Evolutionary conservation across 371 early-diverging fungal species (phyloP).

Genomic region (Chytridiales sp.): DNA sequence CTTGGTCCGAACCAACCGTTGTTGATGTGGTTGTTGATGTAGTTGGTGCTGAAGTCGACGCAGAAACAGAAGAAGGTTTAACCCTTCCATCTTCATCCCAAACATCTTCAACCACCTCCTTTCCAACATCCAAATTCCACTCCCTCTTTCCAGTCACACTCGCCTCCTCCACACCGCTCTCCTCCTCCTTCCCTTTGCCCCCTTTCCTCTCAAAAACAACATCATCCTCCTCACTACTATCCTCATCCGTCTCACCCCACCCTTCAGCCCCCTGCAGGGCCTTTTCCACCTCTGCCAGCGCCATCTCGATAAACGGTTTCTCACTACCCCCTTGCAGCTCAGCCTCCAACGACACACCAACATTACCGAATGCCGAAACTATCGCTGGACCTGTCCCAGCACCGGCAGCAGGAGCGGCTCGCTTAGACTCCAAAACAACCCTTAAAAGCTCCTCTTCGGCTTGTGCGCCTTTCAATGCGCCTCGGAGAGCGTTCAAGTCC

Average conservation of each 20-base stretch:
- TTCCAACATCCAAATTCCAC: neutral
- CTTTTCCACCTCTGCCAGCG: constrained; percentile 32
- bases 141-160: neutral
- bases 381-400: neutral
- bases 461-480: constrained; percentile 51
- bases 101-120: neutral
- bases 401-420: constrained; percentile 2
- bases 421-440: constrained; percentile 1
- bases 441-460: constrained; percentile 23
- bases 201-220: neutral
- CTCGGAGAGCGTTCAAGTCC: constrained; percentile 50
- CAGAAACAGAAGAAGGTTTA: too few relatives aligned
- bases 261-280: constrained; percentile 2
- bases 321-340: constrained; percentile 35
- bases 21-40: too few relatives aligned
- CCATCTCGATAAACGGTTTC: constrained; percentile 57
- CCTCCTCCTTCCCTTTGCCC: neutral
- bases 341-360: neutral
- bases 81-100: neutral
- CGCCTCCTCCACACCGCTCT: neutral
- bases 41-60: too few relatives aligned
- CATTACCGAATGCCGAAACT: neutral
- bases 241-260: neutral
- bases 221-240: constrained; percentile 4
- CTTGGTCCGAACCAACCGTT: neutral